Base-by-base conservation (phyloP, 768 basidiomycete species). In the Mycena indigotica region DNA sequence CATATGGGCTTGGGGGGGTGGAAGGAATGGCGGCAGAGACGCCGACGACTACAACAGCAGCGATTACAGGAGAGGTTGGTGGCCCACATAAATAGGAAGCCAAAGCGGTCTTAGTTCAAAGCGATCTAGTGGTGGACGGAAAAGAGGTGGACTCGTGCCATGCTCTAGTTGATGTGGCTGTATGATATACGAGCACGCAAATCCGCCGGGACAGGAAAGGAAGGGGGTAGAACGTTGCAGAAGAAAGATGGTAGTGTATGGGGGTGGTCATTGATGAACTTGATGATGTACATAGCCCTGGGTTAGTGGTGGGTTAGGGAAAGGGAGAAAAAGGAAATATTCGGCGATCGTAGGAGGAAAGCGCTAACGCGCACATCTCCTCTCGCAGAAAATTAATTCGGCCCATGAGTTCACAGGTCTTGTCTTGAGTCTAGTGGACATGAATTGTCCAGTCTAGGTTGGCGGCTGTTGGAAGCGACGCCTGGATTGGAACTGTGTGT, bases 401-500 rank as follows among this genome's bases (percentile, higher is more conserved):
- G 28, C 28, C n/a, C 21, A n/a, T 10, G 49, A 4, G 51, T 15
- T 17, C 40, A 50, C 50, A 28, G 49, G 52, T 57, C 53, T n/a
- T n/a, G n/a, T n/a, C n/a, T n/a, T n/a, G n/a, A 44, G 35, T 62
- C 62, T 63, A 63, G 57, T 17, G 50, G 61, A 55, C 52, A 38
- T 16, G 25, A 55, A 44, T 44, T 21, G 46, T 53, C 58, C 62
- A 44, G 48, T 63, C 62, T 63, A 63, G 58, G 49, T 16, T 53
- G 17, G 38, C 32, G 23, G 57, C 28, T 40, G 51, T 55, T 54
- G 57, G 50, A 54, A 57, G 48, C 54, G 61, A 55, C 57, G 62
- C 55, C 46, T 51, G 55, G 56, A 55, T 59, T 23, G 6, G 58
- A 55, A 50, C 30, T 57, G 57, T 63, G 62, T 63, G 55, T 56